Conservation (phyloP, 1,284 basidiomycete species). For the Microbotryum lychnidis-dioicae region DNA sequence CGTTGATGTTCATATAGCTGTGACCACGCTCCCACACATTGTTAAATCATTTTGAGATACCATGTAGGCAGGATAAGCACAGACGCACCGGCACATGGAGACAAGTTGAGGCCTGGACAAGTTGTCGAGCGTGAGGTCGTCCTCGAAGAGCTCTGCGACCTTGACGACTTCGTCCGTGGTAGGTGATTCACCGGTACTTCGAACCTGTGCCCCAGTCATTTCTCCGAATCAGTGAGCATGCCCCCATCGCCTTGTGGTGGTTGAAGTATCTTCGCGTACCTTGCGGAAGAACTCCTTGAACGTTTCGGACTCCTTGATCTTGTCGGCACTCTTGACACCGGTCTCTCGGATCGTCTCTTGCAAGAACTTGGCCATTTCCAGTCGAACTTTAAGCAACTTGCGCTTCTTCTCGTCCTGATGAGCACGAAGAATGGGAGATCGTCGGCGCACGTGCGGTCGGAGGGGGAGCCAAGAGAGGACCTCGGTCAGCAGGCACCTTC, state of each 20-base stretch:
- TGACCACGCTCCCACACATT: neutral
- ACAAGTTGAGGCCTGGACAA: slow-evolving; percentile 93
- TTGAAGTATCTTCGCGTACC: slow-evolving; percentile 41
- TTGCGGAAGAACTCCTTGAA: slow-evolving; percentile 99
- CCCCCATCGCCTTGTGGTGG: neutral
- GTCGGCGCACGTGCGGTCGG: neutral
- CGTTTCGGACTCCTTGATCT: slow-evolving; percentile 86
- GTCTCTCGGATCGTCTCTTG: slow-evolving; percentile 95
- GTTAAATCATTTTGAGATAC: too few relatives aligned
- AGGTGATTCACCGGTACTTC: slow-evolving; percentile 88
- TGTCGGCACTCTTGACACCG: slow-evolving; percentile 67
- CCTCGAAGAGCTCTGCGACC: slow-evolving; percentile 93
- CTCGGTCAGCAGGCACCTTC: too few relatives aligned
- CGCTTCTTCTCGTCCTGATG: slow-evolving; percentile 88
- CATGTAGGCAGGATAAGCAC: neutral
- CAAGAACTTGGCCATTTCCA: slow-evolving; percentile 99
- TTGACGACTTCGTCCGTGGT: slow-evolving; percentile 81
- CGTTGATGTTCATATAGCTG: slow-evolving; percentile 89
- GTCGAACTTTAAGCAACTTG: slow-evolving; percentile 83
- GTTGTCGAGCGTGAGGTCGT: slow-evolving; percentile 96
- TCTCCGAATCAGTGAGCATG: too few relatives aligned
- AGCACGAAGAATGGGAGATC: neutral
- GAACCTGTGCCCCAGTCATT: slow-evolving; percentile 50
- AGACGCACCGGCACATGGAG: slow-evolving; percentile 67
- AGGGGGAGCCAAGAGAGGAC: neutral